Percentiles rank a stretch among this genome's conserved stretches.
These are phyloP conservation scores for Chalara sp. DNA, from an alignment of 2,329 filamentous ascomycete genomes.

Conservation along the genomic window DNA sequence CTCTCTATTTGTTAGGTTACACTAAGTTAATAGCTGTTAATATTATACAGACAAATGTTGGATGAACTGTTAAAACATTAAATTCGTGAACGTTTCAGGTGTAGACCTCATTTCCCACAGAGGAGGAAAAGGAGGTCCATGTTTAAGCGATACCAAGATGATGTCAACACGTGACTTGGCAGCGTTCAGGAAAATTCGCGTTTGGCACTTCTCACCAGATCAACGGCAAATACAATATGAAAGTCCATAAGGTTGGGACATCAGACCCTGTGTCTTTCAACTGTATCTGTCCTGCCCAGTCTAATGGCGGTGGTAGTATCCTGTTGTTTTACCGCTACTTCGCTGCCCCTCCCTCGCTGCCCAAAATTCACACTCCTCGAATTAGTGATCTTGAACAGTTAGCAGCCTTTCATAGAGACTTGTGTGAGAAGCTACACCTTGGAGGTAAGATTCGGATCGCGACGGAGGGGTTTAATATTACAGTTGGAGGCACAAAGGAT, in stretches of 20 bases:
- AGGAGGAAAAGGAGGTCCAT: too few species aligned
- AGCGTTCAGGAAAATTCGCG: too few species aligned
- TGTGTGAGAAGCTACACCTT: conserved; percentile 12
- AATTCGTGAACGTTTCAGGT: too few species aligned
- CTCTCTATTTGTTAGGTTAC: background rate
- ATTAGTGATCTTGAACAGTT: conserved; percentile 6
- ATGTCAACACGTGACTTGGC: too few species aligned
- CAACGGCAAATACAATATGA: too few species aligned
- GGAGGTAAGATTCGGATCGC: conserved; percentile 26
- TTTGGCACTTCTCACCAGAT: too few species aligned
- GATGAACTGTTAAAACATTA: too few species aligned
- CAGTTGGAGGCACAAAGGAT: conserved; percentile 20
- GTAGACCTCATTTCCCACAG: too few species aligned
- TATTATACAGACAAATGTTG: too few species aligned
- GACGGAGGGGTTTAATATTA: conserved; percentile 28
- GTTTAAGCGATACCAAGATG: too few species aligned
- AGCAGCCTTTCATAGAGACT: conserved; percentile 17
- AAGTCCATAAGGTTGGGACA: conserved; percentile 4
- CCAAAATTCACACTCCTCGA: conserved; percentile 1
- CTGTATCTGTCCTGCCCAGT: conserved; percentile 20
- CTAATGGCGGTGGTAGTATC: conserved; percentile 15
- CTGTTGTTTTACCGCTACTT: conserved; percentile 30
- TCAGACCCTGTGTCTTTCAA: conserved; percentile 26
- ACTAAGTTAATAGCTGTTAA: background rate
- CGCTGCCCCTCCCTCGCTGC: conserved; percentile 16